phyloP scores from a whole-genome alignment of 495 filamentous ascomycete species.

The Penicillium pulvis region DNA sequence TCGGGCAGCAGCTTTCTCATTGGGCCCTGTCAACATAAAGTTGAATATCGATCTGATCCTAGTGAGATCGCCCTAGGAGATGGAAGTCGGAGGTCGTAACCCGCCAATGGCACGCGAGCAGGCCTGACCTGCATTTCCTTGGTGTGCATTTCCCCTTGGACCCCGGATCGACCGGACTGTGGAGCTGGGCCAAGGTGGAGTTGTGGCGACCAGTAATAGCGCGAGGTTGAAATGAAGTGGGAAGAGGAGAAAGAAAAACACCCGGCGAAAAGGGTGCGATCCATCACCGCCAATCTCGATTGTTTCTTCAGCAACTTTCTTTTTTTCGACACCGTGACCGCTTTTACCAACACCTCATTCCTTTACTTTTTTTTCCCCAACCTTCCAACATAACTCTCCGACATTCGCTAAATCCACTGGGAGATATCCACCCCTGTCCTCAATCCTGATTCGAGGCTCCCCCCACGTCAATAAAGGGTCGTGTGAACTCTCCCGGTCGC shows the following conservation, averaged over 20 bases:
- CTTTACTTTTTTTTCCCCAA: conserved; percentile 7
- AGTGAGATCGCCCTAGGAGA: background rate
- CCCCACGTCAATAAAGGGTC: conserved; percentile 13
- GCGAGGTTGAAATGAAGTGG: background rate
- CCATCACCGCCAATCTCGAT: conserved; percentile 3
- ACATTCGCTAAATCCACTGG: conserved; percentile 4
- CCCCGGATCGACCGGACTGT: conserved; percentile 35
- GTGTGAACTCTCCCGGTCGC: conserved; percentile 32
- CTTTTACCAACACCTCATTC: conserved; percentile 15
- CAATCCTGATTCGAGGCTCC: conserved; percentile 8
- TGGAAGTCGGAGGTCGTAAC: conserved; percentile 18
- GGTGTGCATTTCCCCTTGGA: conserved; percentile 9
- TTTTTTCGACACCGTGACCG: conserved; percentile 14
- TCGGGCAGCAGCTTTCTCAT: conserved; percentile 10
- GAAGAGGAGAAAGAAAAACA: conserved; percentile 9
- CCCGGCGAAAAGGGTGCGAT: background rate
- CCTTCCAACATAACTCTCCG: conserved; percentile 2
- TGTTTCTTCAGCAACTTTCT: conserved; percentile 14
- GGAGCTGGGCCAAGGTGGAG: conserved; percentile 19
- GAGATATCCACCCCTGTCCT: background rate
- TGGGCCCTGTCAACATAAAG: conserved; percentile 4
- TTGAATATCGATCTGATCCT: background rate
- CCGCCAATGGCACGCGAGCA: conserved; percentile 22
- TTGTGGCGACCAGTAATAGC: conserved; percentile 22
- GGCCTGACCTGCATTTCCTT: background rate